Evolutionary conservation across 106 monocot genomes (phyloP), one percentile per base, ranked within the genome.

Genomic region (Dendrobium officinale): DNA sequence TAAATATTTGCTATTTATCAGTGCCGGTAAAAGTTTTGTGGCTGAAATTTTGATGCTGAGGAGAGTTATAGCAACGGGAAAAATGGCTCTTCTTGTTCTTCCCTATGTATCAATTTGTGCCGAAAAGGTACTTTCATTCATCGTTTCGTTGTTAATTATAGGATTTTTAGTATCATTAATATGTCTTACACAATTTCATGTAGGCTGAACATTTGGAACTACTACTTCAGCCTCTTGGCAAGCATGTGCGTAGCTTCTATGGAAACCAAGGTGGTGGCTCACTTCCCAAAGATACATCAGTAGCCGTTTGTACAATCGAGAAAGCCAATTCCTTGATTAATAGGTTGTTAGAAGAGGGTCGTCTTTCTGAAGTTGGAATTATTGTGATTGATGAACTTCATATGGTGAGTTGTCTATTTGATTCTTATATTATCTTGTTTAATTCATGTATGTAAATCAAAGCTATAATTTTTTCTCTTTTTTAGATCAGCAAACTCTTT

Each of bases 361-460:
- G 99, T 26, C 93, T 99, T 78, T 95, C 95, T 85, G 99, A 99
- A 90, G 85, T 99, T 79, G 99, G 99, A 77, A 90, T 99, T 51
- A 90, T 99, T 82, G 99, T 99, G 55, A 99, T 99, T 80, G 99
- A 99, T 83, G 99, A 99, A 75, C 93, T 99, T 83, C 99, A 99
- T 88, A 99, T 95, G 99, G 99, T 99, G 88, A 78, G 54, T 55
- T 79, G 70, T 70, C 27, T 70, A 70, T 70, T 70, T 29, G 31
- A 15, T 70, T 70, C 15, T 31, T 13, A 29, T 33, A 31, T 22
- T 70, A 15, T 70, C 9, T 29, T 70, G 5, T 6, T 68, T 70
- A 37, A 70, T 70, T 70, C 11, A 9, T 51, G 15, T 51, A 51
- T 51, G 15, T 51, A 51, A 15, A 51, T 13, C 13, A 13, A 51